These are phyloP conservation scores for Colletotrichum lindemuthianum DNA, from an alignment of 2,329 filamentous ascomycete species.

Conservation along the genomic window DNA sequence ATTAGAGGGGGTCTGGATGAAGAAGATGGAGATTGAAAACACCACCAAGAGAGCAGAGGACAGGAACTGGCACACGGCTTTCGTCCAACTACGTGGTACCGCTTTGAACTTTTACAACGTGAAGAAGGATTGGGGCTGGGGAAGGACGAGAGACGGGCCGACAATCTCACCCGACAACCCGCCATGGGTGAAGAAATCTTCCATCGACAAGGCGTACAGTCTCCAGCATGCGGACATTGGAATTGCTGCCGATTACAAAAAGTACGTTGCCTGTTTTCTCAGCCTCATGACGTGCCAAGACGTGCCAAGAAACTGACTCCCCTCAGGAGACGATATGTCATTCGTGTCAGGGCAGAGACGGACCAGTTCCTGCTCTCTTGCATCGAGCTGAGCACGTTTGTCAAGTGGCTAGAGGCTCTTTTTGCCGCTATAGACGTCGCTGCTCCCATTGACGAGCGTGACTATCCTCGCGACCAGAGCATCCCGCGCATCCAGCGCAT, in stretches of 20 bases:
- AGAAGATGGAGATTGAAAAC: slow-evolving; percentile 74
- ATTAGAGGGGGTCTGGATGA: slow-evolving; percentile 66
- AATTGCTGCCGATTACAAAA: slow-evolving; percentile 77
- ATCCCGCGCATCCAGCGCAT: slow-evolving; percentile 67
- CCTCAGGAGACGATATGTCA: slow-evolving; percentile 68
- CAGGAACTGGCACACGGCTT: slow-evolving; percentile 72
- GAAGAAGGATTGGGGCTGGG: slow-evolving; percentile 66
- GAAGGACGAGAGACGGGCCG: slow-evolving; percentile 56
- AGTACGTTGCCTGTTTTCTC: slow-evolving; percentile 56
- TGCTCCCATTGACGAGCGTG: slow-evolving; percentile 75
- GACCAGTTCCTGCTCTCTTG: slow-evolving; percentile 80
- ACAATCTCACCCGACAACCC: slow-evolving; percentile 61
- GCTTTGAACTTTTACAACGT: slow-evolving; percentile 72
- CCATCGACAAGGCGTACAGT: slow-evolving; percentile 74
- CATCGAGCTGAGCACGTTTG: slow-evolving; percentile 70
- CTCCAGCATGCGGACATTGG: slow-evolving; percentile 80
- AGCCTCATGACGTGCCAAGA: slow-evolving; percentile 31
- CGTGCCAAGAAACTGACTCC: slow-evolving; percentile 32
- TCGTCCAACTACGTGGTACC: slow-evolving; percentile 74
- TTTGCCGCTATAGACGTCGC: slow-evolving; percentile 81
- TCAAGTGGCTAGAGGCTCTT: slow-evolving; percentile 74
- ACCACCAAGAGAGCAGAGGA: slow-evolving; percentile 70
- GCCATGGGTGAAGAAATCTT: slow-evolving; percentile 62
- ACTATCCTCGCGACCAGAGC: slow-evolving; percentile 70
- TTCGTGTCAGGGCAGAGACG: slow-evolving; percentile 77